These are phyloP conservation scores for Chrysochromulina parva DNA, from an alignment of 78 protist species.

Conservation along the genomic window DNA sequence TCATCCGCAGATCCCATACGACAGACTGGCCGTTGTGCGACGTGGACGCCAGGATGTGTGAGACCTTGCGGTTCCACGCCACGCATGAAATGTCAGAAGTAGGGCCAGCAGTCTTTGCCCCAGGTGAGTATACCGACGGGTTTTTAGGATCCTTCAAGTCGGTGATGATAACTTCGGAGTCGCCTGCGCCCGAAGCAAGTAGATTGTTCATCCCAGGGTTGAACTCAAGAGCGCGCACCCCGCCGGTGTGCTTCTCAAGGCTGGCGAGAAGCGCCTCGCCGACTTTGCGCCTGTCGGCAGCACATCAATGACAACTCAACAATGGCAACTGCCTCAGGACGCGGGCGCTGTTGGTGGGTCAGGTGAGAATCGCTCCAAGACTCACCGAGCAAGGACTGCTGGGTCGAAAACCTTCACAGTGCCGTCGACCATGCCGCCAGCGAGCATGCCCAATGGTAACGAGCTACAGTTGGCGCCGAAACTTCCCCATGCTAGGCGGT, in stretches of 20 bases:
- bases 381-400: neutral
- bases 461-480: neutral
- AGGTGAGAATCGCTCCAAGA: neutral
- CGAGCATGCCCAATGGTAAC: conserved; percentile 54
- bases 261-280: conserved; percentile 57
- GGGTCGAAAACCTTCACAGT: conserved; percentile 47
- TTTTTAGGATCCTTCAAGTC: conserved; percentile 61
- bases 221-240: conserved; percentile 77
- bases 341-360: neutral
- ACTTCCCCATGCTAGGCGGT: conserved; percentile 57
- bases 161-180: conserved; percentile 70
- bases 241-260: conserved; percentile 64
- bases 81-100: conserved; percentile 71
- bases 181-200: conserved; percentile 83
- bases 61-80: conserved; percentile 85
- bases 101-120: conserved; percentile 33
- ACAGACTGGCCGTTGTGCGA: conserved; percentile 61
- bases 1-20: conserved; percentile 83
- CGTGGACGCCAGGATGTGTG: conserved; percentile 79
- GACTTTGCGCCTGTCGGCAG: neutral
- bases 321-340: too few relatives aligned
- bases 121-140: conserved; percentile 67
- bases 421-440: conserved; percentile 72
- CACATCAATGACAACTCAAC: too few relatives aligned
- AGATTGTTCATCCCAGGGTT: conserved; percentile 64